Evolutionary conservation across 2,329 filamentous ascomycete genomes (phyloP), one percentile per base, ranked within the genome.

Genomic region (Rosellinia necatrix): DNA sequence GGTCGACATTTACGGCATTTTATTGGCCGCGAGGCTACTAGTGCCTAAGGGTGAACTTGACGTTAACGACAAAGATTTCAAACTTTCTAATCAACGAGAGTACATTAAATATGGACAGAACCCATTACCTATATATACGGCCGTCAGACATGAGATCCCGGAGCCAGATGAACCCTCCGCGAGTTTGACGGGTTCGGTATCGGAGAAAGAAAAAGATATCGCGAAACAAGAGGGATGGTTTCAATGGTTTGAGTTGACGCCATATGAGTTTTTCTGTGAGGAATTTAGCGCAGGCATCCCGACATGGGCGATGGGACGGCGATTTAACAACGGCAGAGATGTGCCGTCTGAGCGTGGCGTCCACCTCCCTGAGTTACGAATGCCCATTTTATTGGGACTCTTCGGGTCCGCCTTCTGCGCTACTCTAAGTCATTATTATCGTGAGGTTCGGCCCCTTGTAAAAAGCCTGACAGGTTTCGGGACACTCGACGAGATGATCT

Each of bases 361-460:
- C 21, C 86, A 90, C 38, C 78, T 96, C 3, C 94, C 94, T 0
- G 94, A 99, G 73, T 76, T 94, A 24, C 86, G 92, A 37, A 80
- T 96, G 55, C 90, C 93, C 0, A 79, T 94, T 6, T 79, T 97
- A 42, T 84, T 99, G 78, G 94, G 94, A 0, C 88, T 97, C n/a
- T 99, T 94, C 81, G 94, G 94, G 1, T 96, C 90, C 64, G 94
- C 94, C 3, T 97, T 99, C 70, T 97, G 94, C 66, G 94, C 94
- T 0, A 97, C 94, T 0, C 77, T 99, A 0, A 93, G 90, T 38
- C 94, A 97, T 72, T 99, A 99, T 71, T 97, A 97, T 74, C 90
- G 89, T 61, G 94, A 99, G 73, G 83, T 97, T 42, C 83, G 89
- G n/a, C 94, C 94, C 0, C 73, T 96, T 5, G 78, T 97, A 17